Evolutionary conservation across 2,329 filamentous ascomycete genomes (phyloP), one percentile per base, ranked within the genome.

Genomic region (Colletotrichum agaves): DNA sequence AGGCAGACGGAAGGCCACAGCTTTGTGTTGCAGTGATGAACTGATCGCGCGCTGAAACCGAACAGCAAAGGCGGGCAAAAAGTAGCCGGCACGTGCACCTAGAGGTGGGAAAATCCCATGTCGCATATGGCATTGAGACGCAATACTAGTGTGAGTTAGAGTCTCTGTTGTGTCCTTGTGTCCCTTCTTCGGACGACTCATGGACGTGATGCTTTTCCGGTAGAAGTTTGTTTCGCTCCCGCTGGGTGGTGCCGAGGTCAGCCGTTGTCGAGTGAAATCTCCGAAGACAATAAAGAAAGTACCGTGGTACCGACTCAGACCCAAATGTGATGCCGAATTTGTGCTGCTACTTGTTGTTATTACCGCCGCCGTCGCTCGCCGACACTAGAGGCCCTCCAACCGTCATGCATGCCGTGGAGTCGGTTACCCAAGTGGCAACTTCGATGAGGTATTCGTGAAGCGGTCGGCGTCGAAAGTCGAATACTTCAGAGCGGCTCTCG

Each of bases 1-100:
- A 31, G 21, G 49, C 41, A 53, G n/a, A 63, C 17, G 63, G 58
- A 11, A 41, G 35, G 17, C 43, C 41, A 19, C 56, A 55, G 47
- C n/a, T 21, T 13, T 21, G 49, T 27, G 47, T 50, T 50, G 21
- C 33, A 23, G 35, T 56, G 17, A 46, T n/a, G 27, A 41, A 35
- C 57, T 23, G 23, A 61, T n/a, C 56, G 43, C 23, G n/a, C 41
- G 37, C 35, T n/a, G 33, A 27, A 23, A 52, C n/a, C 12, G 46
- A 41, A 4, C 10, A 11, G 37, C 6, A 21, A 50, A 7, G 13
- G 21, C 35, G 13, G 15, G 31, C 47, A 55, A 4, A 31, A 46
- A 37, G 33, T 23, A 35, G 37, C 50, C 52, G 44, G 23, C 23
- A 27, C 23, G 17, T 37, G 7, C 21, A 27, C 12, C 23, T 53